Percentiles rank a stretch among this genome's conserved stretches.
Evolutionary conservation across 768 basidiomycete species (phyloP).

Genomic region (Clitopilus hobsonii): DNA sequence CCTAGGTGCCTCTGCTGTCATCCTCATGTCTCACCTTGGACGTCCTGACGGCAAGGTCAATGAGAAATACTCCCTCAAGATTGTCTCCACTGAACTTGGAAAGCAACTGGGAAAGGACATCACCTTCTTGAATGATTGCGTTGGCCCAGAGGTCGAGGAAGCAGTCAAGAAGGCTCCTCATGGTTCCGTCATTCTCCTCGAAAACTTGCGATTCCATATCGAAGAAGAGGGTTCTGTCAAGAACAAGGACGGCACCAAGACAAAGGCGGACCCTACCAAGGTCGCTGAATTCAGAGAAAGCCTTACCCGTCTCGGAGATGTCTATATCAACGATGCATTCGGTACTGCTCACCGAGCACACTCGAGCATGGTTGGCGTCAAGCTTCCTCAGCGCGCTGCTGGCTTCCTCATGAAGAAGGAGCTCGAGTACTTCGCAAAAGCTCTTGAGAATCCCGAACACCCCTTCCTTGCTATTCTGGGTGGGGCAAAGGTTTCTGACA

Average conservation of each 20-base stretch:
- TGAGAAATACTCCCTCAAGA: constrained; percentile 86
- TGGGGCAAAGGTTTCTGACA: constrained; percentile 98
- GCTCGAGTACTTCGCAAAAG: constrained; percentile 97
- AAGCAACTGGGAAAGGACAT: constrained; percentile 69
- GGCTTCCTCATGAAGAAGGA: constrained; percentile 99
- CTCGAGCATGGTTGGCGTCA: constrained; percentile 97
- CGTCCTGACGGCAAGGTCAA: constrained; percentile 92
- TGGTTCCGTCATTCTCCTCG: constrained; percentile 84
- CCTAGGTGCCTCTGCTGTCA: constrained; percentile 73
- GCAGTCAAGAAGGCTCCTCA: constrained; percentile 59
- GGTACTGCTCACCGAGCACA: constrained; percentile 98
- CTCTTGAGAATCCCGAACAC: constrained; percentile 87
- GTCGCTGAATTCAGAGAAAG: constrained; percentile 83
- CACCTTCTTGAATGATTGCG: constrained; percentile 78
- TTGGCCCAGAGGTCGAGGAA: constrained; percentile 81
- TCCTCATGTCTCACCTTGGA: constrained; percentile 97
- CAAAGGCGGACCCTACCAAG: constrained; percentile 81
- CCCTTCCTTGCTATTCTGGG: constrained; percentile 99
- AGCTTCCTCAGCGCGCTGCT: constrained; percentile 87
- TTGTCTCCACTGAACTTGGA: constrained; percentile 78
- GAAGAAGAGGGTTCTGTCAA: constrained; percentile 96
- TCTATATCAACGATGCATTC: constrained; percentile 98
- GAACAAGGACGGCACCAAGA: constrained; percentile 92
- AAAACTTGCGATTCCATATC: constrained; percentile 97
- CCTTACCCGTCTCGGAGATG: constrained; percentile 88